phyloP scores from a whole-genome alignment of 305 asterid species.

The Fraxinus angustifolia region DNA sequence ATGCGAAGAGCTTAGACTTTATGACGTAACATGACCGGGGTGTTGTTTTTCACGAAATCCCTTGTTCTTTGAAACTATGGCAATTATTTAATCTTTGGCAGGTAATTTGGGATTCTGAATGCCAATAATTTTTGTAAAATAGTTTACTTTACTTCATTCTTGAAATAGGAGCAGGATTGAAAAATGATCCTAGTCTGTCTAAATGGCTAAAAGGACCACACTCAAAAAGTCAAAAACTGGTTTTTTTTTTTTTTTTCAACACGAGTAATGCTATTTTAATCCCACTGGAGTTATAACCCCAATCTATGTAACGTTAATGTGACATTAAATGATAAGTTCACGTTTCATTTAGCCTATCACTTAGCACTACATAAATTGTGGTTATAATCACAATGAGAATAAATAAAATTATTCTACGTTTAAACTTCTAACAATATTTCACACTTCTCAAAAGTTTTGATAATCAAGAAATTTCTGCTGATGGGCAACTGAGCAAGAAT shows the following conservation, averaged over 20 bases:
- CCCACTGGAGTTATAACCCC: no score
- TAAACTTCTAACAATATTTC: not conserved
- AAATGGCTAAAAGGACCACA: no score
- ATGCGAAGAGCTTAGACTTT: not conserved
- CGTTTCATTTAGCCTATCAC: not conserved
- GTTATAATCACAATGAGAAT: no score
- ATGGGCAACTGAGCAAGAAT: not conserved
- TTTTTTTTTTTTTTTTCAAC: no score
- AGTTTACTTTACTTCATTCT: not conserved
- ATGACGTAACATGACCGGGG: not conserved
- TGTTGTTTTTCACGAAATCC: not conserved
- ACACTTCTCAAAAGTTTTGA: not conserved
- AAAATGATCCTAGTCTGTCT: not conserved
- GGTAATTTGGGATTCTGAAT: not conserved
- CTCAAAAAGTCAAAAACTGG: no score
- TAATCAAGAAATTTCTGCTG: not conserved
- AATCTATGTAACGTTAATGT: no score
- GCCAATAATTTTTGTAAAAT: not conserved
- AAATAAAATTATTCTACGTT: not conserved
- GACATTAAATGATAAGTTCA: no score
- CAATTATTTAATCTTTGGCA: not conserved
- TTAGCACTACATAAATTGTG: no score
- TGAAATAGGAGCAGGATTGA: not conserved
- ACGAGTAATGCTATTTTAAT: no score
- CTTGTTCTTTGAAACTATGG: not conserved